These are phyloP conservation scores for Coniochaeta ligniaria DNA, from an alignment of 2,329 filamentous ascomycete genomes.

Conservation along the genomic window DNA sequence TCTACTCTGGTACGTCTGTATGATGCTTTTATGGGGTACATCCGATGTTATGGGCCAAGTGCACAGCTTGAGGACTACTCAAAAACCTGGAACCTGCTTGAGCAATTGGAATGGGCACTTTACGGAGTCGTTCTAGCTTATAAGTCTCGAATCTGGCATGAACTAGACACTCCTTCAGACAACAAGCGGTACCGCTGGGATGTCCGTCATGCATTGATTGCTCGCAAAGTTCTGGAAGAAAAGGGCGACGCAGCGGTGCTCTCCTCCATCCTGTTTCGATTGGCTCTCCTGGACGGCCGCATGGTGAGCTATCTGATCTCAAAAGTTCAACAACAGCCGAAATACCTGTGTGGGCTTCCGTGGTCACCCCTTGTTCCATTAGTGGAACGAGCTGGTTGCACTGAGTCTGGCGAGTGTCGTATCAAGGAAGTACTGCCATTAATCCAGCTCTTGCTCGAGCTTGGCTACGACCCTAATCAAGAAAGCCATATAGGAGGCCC, in stretches of 20 bases:
- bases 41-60: too few relatives aligned
- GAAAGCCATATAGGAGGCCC: too few relatives aligned
- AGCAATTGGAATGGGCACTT: too few relatives aligned
- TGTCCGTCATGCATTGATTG: too few relatives aligned
- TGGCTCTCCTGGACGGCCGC: not conserved
- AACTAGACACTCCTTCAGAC: not conserved
- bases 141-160: not conserved
- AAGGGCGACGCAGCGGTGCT: not conserved
- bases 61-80: too few relatives aligned
- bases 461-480: not conserved
- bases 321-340: not conserved
- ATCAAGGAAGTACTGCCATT: not conserved
- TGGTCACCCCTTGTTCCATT: not conserved
- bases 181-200: too few relatives aligned
- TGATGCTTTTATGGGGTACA: too few relatives aligned
- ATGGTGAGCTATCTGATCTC: not conserved
- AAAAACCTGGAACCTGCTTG: too few relatives aligned
- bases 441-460: not conserved
- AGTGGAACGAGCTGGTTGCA: too few relatives aligned
- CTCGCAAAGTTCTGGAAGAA: too few relatives aligned
- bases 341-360: not conserved
- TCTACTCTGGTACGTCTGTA: too few relatives aligned
- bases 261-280: not conserved
- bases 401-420: too few relatives aligned
- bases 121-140: not conserved